phyloP scores from a whole-genome alignment of 495 filamentous ascomycete genomes.

The Neurospora sp. region DNA sequence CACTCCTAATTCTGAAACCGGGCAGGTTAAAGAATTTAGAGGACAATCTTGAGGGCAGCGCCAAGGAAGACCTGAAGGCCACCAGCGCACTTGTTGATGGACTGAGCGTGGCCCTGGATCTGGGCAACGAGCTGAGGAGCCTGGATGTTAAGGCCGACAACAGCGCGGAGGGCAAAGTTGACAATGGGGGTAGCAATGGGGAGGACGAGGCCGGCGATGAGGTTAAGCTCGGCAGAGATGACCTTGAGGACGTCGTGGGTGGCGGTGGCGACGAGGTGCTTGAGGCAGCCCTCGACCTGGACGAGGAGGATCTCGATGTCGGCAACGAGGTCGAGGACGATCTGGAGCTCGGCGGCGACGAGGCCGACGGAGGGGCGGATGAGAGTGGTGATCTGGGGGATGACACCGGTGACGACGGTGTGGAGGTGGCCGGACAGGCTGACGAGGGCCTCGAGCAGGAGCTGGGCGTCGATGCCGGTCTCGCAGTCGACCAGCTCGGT shows the following conservation, averaged over 20 bases:
- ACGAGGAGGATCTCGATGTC: constrained; percentile 1
- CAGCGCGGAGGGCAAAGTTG: neutral
- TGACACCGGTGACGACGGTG: neutral
- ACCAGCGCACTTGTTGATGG: neutral
- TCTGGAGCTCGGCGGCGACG: constrained; percentile 1
- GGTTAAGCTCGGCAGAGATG: neutral
- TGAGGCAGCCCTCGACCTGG: constrained; percentile 1
- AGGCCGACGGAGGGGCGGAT: neutral
- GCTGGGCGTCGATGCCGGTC: neutral
- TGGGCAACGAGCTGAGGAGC: neutral
- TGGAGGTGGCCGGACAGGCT: constrained; percentile 3
- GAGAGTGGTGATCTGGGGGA: neutral
- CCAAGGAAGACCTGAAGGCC: neutral
- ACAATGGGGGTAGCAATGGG: neutral
- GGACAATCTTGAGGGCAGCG: neutral
- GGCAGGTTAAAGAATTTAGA: neutral
- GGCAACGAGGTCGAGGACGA: constrained; percentile 4
- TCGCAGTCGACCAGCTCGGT: neutral
- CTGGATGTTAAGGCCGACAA: neutral
- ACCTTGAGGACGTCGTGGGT: neutral
- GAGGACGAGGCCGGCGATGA: neutral
- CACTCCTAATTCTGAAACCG: neutral
- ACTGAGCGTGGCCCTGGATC: neutral
- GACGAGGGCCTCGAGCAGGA: neutral
- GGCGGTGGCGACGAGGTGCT: constrained; percentile 2